Evolutionary conservation across 108 stramenopile genomes (phyloP), one percentile per base, ranked within the genome.

Genomic region (Fistulifera pelliculosa): DNA sequence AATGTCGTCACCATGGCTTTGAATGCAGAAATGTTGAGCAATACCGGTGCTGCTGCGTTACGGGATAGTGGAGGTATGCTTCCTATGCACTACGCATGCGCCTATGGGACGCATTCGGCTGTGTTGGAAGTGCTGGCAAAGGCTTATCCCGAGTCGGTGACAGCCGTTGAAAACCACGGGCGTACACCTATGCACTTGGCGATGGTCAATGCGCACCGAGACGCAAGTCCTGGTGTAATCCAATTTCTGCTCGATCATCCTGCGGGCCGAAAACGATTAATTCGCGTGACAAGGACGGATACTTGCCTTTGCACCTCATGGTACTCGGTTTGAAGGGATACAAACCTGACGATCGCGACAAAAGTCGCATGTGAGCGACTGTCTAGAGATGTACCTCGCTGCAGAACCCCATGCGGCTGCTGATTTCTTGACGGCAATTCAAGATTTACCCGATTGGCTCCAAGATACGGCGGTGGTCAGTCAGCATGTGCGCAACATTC

Each of bases 151-250:
- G 77, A 80, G 14, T 63, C 65, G 44, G 60, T 84, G 10, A 56
- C 66, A 19, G 76, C 79, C 18, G 56, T 52, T 21, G 85, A 91
- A 47, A 71, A 79, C 52, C 81, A 85, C 27, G 89, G 89, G 10
- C 64, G 82, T 24, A 87, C 81, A 35, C 81, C 89, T 1, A 65
- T 91, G 56, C 89, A 91, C 54, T 74, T 87, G 56, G 84, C 83
- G 57, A 86, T 91, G 85, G 89, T 84, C 41, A 91, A 91, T 64
- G 82, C 85, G 13, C 82, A 86, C 26, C 77, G 83, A 6, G 76
- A 77, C 44, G 73, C 82, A 2, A 76, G 72, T 49, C 85, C 89
- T 6, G 71, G 65, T 1, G 83, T 85, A 14, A 70, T 86, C 16
- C 50, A 62, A 14, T 81, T 82, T 47, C 54, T 90, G 14, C 47